Conservation (phyloP, 306 rosid species). For the Luffa aegyptiaca region DNA sequence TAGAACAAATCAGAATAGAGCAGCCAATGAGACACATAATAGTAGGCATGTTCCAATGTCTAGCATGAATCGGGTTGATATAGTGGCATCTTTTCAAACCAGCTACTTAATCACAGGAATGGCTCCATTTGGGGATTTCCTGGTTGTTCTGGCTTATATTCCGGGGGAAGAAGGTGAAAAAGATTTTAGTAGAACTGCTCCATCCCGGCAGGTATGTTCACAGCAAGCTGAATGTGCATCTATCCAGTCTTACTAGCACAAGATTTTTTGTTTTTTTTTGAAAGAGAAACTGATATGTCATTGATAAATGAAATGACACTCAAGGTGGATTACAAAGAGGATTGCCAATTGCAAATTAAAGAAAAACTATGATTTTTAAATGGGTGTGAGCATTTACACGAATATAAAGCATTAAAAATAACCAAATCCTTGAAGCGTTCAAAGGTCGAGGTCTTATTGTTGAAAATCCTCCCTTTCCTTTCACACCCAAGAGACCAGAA, state of each 20-base stretch:
- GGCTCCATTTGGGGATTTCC: conserved; percentile 89
- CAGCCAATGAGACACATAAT: conserved; percentile 55
- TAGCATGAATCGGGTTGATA: conserved; percentile 69
- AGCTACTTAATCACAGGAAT: conserved; percentile 85
- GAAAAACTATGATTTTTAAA: no score
- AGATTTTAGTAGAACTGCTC: conserved; percentile 68
- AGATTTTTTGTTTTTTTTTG: no score
- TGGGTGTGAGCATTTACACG: no score
- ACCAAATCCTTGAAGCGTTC: no score
- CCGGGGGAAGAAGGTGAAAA: conserved; percentile 81
- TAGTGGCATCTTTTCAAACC: conserved; percentile 94
- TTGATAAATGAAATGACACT: no score
- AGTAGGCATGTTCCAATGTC: conserved; percentile 43
- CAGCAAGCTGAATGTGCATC: background rate
- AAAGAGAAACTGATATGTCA: no score
- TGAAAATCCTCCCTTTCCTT: no score
- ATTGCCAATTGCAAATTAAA: no score
- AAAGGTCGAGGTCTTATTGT: no score
- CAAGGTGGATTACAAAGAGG: no score
- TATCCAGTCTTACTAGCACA: background rate
- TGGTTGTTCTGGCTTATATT: conserved; percentile 93
- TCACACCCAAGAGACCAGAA: no score
- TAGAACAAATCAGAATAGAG: conserved; percentile 42
- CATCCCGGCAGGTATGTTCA: conserved; percentile 62
- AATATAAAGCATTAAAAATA: no score